These are phyloP conservation scores for Cairneyella variabilis DNA, from an alignment of 495 filamentous ascomycete species.

Conservation along the genomic window DNA sequence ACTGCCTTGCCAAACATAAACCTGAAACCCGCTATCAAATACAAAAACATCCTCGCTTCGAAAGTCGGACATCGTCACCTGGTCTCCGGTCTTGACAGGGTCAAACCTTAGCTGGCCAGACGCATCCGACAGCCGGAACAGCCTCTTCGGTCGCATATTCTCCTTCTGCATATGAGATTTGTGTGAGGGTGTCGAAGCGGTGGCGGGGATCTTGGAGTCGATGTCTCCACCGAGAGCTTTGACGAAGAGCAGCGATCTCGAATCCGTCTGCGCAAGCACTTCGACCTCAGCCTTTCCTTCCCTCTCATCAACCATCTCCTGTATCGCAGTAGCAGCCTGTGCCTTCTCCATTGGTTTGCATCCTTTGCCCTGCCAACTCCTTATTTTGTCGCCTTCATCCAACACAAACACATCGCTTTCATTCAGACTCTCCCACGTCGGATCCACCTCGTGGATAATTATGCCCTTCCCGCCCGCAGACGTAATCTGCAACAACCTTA, in stretches of 20 bases:
- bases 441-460: conserved; percentile 58
- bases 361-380: conserved; percentile 60
- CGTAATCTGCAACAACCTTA: background rate
- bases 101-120: conserved; percentile 49
- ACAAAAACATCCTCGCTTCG: conserved; percentile 57
- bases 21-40: conserved; percentile 43
- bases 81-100: conserved; percentile 46
- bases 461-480: background rate
- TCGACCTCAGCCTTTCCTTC: conserved; percentile 57
- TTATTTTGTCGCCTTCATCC: conserved; percentile 56
- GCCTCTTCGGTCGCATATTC: conserved; percentile 31
- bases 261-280: conserved; percentile 54
- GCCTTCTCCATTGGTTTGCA: conserved; percentile 63
- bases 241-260: conserved; percentile 48
- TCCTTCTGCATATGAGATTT: conserved; percentile 22
- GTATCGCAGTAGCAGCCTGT: conserved; percentile 44
- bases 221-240: conserved; percentile 50
- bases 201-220: conserved; percentile 9
- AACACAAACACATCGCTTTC: conserved; percentile 60
- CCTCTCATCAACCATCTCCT: conserved; percentile 59
- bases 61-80: conserved; percentile 39
- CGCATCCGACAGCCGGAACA: conserved; percentile 54
- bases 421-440: conserved; percentile 55
- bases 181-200: background rate
- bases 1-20: conserved; percentile 60